These are phyloP conservation scores for Herpetomonas samuelpessoai DNA, from an alignment of 208 protist species.

Conservation along the genomic window DNA sequence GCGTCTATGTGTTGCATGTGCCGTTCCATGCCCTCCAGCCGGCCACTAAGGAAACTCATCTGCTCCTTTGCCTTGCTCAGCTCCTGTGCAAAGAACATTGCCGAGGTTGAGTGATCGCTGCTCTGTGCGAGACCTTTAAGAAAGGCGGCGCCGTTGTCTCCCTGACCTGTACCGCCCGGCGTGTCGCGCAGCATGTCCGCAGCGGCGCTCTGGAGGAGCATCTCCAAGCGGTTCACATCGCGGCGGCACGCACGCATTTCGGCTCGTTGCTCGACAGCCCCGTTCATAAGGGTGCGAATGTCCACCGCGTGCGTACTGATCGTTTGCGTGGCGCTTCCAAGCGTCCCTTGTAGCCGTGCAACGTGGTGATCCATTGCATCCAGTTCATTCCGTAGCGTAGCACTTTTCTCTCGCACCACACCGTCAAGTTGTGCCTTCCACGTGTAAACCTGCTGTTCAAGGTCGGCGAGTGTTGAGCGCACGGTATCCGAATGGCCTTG, in stretches of 20 bases:
- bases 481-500: constrained; percentile 46
- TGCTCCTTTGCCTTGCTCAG: constrained; percentile 39
- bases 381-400: constrained; percentile 20
- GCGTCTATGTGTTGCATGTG: constrained; percentile 33
- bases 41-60: constrained; percentile 25
- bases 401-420: constrained; percentile 20
- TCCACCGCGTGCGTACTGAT: constrained; percentile 27
- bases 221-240: constrained; percentile 76
- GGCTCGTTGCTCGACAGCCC: constrained; percentile 28
- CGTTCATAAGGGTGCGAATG: constrained; percentile 52
- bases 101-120: neutral
- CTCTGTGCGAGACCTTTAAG: neutral
- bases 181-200: neutral
- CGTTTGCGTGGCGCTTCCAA: constrained; percentile 42
- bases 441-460: constrained; percentile 34
- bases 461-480: constrained; percentile 27
- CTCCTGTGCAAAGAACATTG: constrained; percentile 17
- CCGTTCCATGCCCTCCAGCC: constrained; percentile 33
- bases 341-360: constrained; percentile 43
- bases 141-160: neutral
- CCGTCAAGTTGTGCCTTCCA: constrained; percentile 33
- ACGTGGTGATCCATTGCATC: constrained; percentile 38
- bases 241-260: constrained; percentile 59
- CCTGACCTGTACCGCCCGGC: neutral
- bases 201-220: constrained; percentile 47